Evolutionary conservation across 176 grass and related monocot genomes (phyloP), one percentile per base, ranked within the genome.

Genomic region (Elymus sibiricus): DNA sequence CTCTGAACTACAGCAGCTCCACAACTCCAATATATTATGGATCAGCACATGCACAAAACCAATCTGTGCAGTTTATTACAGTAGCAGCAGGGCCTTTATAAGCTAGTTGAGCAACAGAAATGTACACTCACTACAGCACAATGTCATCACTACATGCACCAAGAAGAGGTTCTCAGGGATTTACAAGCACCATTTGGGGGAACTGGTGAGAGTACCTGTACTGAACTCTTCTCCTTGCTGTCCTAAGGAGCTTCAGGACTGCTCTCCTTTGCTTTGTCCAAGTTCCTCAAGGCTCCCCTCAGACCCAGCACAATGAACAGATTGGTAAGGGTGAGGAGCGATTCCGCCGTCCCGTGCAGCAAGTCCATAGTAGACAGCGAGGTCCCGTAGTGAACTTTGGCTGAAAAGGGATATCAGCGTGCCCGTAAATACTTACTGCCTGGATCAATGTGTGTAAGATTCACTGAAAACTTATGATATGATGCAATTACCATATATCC

Each of bases 401-500:
- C 96, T 95, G 90, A 63, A 83, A 82, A 28, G 61, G 42, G 53
- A 74, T 66, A 3, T 7, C n/a, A n/a, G n/a, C n/a, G 16, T 35
- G 17, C 74, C 62, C 43, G 58, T 73, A 62, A 80, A 27, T 62
- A 63, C 2, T 6, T 28, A 16, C 7, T n/a, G 21, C 14, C 38
- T 11, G 79, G 75, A 46, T 49, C 29, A 69, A 65, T 55, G 69
- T 70, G 85, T 39, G 22, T 74, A 79, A 82, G 28, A 63, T 74
- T 74, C 7, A 81, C 38, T 32, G 44, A 70, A 73, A 91, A 13
- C 3, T 28, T 29, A 76, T 34, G 70, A 68, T 37, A 37, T 37
- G 2, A 37, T 27, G 70, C 76, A 53, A 81, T 95, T 95, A 98
- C 96, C 96, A 91, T 98, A 98, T 86, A 98, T 95, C 74, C 96